Base-by-base conservation (phyloP, 441 rosid species). In the Kokia cookei region DNA sequence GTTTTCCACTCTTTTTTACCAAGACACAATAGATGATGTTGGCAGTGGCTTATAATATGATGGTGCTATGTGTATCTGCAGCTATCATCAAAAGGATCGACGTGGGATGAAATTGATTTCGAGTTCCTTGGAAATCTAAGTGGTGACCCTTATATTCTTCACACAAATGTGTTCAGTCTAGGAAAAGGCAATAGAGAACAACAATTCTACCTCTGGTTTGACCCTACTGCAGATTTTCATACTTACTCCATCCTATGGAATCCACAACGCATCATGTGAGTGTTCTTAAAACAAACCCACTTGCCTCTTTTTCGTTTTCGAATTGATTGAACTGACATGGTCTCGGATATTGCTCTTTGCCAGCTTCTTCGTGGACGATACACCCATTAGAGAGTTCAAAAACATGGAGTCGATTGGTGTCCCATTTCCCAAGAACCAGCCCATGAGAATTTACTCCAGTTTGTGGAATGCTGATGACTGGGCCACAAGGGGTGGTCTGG, bases 231-330 rank as follows among this genome's bases (percentile, higher is more conserved):
- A 45, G 50, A 82, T 74, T 91, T 82, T 72, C 96, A 91, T 80
- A 85, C 89, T 29, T 89, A 91, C 67, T 83, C 92, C 13, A 86
- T 91, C 60, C 80, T 86, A 1, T 89, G 96, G 96, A 91, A 91
- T 77, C 90, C 69, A 50, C 29, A 24, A 63, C 26, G 45, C 15
- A 47, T 64, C 14, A 22, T 48, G 71, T 67, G 22, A 67, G 22
- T 19, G 6, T 65, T 7, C 29, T 10, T 9, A n/a, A 5, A 8
- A 45, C 35, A 32, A 32, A 32, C 5, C 35, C 35, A 4, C 35
- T 32, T 45, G 14, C 50, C 11, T 45, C 9, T 11, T 45, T 45
- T n/a, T 22, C 24, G 17, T 11, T 7, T 42, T 40, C 8, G n/a
- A 65, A 65, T 45, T 17, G 17, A 19, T 4, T 65, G 48, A 65